Evolutionary conservation across 1,284 basidiomycete genomes (phyloP), one percentile per base, ranked within the genome.

Genomic region (Cutaneotrichosporon cyanovorans): DNA sequence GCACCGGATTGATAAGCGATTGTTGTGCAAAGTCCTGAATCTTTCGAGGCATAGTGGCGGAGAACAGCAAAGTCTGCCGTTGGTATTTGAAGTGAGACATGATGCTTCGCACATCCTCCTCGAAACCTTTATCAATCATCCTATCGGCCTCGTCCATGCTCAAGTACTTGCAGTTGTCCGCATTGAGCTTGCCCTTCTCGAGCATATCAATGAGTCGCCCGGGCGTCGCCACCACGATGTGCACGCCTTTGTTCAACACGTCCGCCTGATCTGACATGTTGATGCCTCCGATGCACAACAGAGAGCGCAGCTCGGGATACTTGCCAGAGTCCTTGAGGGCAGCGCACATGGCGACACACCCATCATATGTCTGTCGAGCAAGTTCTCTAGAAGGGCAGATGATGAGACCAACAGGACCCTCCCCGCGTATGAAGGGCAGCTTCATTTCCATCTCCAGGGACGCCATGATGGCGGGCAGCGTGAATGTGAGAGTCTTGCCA

Each of bases 91-190:
- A 97, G 70, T 89, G 96, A 58, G 85, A 90, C 89, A 98, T 96
- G 62, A 99, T 95, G 63, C 91, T 93, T 48, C 93, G 78, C 22
- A 99, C 91, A 62, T 98, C 93, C 48, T 98, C 95, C 70, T 98
- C 95, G 61, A 99, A 99, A 0, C 93, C 95, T 69, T 97, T 78
- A 64, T 98, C 95, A 56, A 99, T 93, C 95, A 99, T 98, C 42
- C 95, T 77, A 73, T 98, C 95, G 1, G 95, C 95, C 73, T 99
- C 95, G 73, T 99, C 95, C 82, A 99, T 89, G 66, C 92, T 97
- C 5, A 98, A 75, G 68, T 84, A 97, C 73, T 87, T 88, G 80
- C 88, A 92, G 58, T 84, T 85, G 50, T 89, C 85, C 58, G 97
- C 84, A 2, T 84, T 88, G 61, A 98, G 86, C 56, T 83, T 80